Evolutionary conservation across 352 stramenopile species (phyloP), one percentile per base, ranked within the genome.

Genomic region (Saprolegnia diclina): DNA sequence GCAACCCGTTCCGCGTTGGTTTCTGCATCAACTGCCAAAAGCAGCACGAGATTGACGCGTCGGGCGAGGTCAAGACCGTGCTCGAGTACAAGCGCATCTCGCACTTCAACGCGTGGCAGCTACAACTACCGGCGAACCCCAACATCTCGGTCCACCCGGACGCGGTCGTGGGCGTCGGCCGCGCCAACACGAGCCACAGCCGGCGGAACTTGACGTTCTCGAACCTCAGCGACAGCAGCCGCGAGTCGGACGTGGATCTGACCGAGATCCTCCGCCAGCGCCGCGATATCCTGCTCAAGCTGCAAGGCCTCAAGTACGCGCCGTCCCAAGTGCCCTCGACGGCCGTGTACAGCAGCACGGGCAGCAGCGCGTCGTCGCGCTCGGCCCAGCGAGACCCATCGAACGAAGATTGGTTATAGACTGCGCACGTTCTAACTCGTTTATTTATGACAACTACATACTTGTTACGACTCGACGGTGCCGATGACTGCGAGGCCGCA

Each of bases 1-100:
- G 83, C 0, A 94, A 94, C 63, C 87, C 87, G 35, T 94, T 94
- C 73, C 91, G 91, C 73, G 66, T 92, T 18, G 87, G 86, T 13
- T 94, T 92, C 71, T 94, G 87, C 72, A 83, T 94, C 67, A 94
- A 94, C 75, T 94, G 87, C 74, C 87, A 92, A 77, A 92, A 92
- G 73, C 87, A 94, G 67, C 87, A 94, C 75, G 87, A 94, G 42
- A 79, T 94, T 11, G 85, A 76, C 44, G 79, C 80, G 10, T 78
- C 80, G 50, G 87, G 87, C 32, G 81, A 86, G 66, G 79, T 77
- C 18, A 57, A 61, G n/a, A 65, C 71, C 9, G 78, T 76, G 66
- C 92, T 92, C 57, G 84, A 92, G 61, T 94, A 92, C 77, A 94
- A 92, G 67, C 87, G 89, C 61, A 86, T 90, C 18, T 78, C 83